Conservation (phyloP, 2,329 filamentous ascomycete species). For the Apiospora malaysiana region DNA sequence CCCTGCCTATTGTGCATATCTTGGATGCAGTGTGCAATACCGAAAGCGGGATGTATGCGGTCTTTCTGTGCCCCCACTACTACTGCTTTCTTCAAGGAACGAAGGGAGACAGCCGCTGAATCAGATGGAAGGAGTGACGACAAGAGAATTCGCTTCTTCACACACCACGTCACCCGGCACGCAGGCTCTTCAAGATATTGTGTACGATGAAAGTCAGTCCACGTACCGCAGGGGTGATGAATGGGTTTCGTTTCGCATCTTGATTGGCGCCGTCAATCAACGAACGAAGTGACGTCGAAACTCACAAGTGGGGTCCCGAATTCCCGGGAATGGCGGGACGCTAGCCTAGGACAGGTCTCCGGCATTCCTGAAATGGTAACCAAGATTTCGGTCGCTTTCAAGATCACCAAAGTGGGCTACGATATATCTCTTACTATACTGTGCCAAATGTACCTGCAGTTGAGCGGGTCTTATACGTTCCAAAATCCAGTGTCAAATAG, state of each 20-base stretch:
- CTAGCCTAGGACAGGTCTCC: slow-evolving; percentile 3
- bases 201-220: neutral
- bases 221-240: neutral
- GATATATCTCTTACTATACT: neutral
- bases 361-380: neutral
- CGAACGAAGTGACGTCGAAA: slow-evolving; percentile 1
- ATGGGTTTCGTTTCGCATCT: slow-evolving; percentile 13
- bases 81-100: neutral
- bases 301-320: slow-evolving; percentile 7
- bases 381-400: neutral
- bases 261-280: slow-evolving; percentile 8
- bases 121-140: neutral
- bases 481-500: neutral
- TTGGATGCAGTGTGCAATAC: neutral
- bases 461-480: neutral
- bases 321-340: slow-evolving; percentile 11
- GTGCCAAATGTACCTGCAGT: neutral
- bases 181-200: neutral
- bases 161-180: neutral
- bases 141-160: neutral
- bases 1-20: neutral
- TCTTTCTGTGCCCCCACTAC: neutral
- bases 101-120: neutral
- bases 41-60: neutral
- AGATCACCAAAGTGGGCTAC: neutral